These are phyloP conservation scores for Scutellaria galericulata DNA, from an alignment of 257 asterid genomes.

Conservation along the genomic window DNA sequence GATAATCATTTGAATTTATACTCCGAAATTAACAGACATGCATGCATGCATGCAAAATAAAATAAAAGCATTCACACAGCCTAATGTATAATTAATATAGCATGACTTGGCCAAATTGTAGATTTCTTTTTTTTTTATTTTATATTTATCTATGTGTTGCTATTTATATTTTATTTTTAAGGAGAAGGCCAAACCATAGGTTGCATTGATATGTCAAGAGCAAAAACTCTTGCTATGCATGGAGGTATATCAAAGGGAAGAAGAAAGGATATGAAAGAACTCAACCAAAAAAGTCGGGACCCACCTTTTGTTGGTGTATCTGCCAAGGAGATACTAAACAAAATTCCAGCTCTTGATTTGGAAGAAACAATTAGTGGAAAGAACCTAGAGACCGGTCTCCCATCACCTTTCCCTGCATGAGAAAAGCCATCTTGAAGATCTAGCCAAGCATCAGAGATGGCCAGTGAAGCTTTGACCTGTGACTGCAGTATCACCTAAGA, in stretches of 20 bases:
- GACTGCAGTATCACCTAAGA: slow-evolving; percentile 87
- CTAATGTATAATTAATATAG: slow-evolving; percentile 12
- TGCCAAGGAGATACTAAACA: slow-evolving; percentile 74
- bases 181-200: slow-evolving; percentile 8
- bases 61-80: background rate
- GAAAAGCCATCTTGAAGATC: slow-evolving; percentile 95
- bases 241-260: slow-evolving; percentile 15
- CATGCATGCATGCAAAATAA: background rate
- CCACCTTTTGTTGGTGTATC: slow-evolving; percentile 55
- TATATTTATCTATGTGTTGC: too few relatives aligned
- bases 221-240: slow-evolving; percentile 9
- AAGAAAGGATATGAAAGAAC: slow-evolving; percentile 14
- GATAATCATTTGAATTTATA: slow-evolving; percentile 1
- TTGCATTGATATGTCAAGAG: slow-evolving; percentile 25
- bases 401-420: slow-evolving; percentile 73
- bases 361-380: slow-evolving; percentile 85
- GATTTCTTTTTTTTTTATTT: too few relatives aligned
- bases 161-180: background rate
- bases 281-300: slow-evolving; percentile 20
- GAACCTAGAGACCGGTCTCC: slow-evolving; percentile 74
- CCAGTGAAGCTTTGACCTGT: slow-evolving; percentile 89
- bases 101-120: slow-evolving; percentile 1
- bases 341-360: slow-evolving; percentile 80
- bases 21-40: background rate
- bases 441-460: slow-evolving; percentile 85